Conservation (phyloP, 805 yeast genomes). For the Candida loeiensis region DNA sequence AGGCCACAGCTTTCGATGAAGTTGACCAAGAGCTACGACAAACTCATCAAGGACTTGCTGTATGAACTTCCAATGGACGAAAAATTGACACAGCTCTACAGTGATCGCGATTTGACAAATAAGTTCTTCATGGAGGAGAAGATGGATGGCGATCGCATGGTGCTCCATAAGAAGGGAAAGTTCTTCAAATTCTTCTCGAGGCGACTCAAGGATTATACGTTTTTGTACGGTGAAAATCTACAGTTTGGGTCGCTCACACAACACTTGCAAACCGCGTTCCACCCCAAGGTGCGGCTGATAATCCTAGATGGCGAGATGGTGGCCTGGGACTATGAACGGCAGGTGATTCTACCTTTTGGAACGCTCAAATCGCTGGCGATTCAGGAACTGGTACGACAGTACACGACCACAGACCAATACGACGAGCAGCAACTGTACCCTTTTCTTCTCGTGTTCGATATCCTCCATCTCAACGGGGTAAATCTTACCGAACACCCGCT, state of each 20-base stretch:
- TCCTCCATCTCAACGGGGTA: conserved; percentile 63
- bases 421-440: conserved; percentile 44
- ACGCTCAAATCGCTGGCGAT: conserved; percentile 68
- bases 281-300: conserved; percentile 33
- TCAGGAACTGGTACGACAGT: conserved; percentile 45
- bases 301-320: conserved; percentile 93
- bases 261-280: conserved; percentile 41
- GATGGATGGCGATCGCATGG: conserved; percentile 88
- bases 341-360: conserved; percentile 72
- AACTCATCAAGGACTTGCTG: conserved; percentile 46
- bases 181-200: conserved; percentile 60
- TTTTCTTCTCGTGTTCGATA: conserved; percentile 65
- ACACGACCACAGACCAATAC: conserved; percentile 32
- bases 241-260: conserved; percentile 54
- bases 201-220: conserved; percentile 68
- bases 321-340: conserved; percentile 64
- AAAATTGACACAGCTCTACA: conserved; percentile 17
- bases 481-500: conserved; percentile 56
- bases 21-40: conserved; percentile 46
- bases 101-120: conserved; percentile 14
- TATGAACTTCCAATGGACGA: conserved; percentile 23
- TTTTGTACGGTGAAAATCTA: conserved; percentile 57
- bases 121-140: conserved; percentile 80
- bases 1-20: conserved; percentile 73
- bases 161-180: conserved; percentile 59